Evolutionary conservation across 257 asterid genomes (phyloP).

Genomic region (Solanum microdontum): DNA sequence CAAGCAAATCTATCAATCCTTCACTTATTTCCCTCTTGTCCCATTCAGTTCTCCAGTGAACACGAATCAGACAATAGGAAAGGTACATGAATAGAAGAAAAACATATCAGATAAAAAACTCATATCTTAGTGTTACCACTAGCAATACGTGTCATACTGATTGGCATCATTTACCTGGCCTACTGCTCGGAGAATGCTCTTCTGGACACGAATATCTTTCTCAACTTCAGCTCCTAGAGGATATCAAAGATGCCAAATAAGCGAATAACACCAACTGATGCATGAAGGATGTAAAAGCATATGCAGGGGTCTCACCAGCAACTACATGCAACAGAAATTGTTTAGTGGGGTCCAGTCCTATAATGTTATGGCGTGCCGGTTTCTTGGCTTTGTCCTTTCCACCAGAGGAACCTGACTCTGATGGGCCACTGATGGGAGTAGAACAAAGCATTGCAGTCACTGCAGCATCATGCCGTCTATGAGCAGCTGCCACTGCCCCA

Average conservation of each 20-base stretch:
- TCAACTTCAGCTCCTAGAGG: slow-evolving; percentile 69
- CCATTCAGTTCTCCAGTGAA: neutral
- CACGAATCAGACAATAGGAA: neutral
- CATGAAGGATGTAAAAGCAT: neutral
- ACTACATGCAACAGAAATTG: slow-evolving; percentile 83
- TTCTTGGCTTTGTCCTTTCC: slow-evolving; percentile 90
- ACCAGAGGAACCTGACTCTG: slow-evolving; percentile 79
- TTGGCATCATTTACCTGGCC: slow-evolving; percentile 50
- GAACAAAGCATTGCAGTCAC: slow-evolving; percentile 96
- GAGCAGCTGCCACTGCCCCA: slow-evolving; percentile 93
- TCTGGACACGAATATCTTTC: slow-evolving; percentile 73
- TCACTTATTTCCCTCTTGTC: neutral
- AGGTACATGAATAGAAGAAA: neutral
- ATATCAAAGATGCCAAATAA: slow-evolving; percentile 12
- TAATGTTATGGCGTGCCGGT: slow-evolving; percentile 57
- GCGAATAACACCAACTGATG: slow-evolving; percentile 1
- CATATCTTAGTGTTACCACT: neutral
- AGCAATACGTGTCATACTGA: neutral
- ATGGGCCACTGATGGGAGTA: slow-evolving; percentile 75
- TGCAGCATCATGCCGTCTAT: slow-evolving; percentile 85
- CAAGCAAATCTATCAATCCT: neutral
- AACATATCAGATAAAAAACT: neutral
- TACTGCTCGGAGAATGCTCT: slow-evolving; percentile 81
- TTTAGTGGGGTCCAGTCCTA: slow-evolving; percentile 87
- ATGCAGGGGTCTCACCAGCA: slow-evolving; percentile 51